Evolutionary conservation across 208 protist species (phyloP), one percentile per base, ranked within the genome.

Genomic region (Acanthamoeba triangularis): DNA sequence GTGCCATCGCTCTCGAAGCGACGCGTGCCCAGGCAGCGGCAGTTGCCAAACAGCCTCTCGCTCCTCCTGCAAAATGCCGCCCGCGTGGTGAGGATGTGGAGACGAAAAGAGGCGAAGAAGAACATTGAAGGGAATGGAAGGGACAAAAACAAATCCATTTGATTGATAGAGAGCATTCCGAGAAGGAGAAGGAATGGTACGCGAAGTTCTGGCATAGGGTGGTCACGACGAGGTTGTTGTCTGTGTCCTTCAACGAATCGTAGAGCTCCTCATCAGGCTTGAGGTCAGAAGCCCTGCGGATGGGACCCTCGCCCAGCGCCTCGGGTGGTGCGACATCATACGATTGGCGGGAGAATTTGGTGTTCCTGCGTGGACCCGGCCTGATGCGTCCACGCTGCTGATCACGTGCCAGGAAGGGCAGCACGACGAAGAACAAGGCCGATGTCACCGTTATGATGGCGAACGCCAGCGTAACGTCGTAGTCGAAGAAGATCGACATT

Each of bases 21-120:
- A 13, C 90, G 33, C 16, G 90, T 82, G 90, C 90, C 90, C 23
- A 94, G 65, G 69, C 90, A 94, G 63, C 76, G 76, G n/a, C 76
- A 85, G 44, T 35, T 52, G 44, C 76, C 76, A 33, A 85, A 85
- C 35, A 85, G 76, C 18, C 30, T 20, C 47, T 85, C 76, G 76
- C 76, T 85, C 35, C 76, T 49, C 76, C 76, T 85, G 76, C 20
- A 16, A 0, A 33, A 25, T 28, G 30, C 69, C 13, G 49, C 14
- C 49, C 3, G 49, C 7, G 7, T 54, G 49, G 49, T 54, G 49
- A 54, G 49, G 13, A 54, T 10, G 49, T 49, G 10, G 18, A 82
- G 7, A 25, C 37, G 72, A 52, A 49, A 41, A 25, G 5, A 84
- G 11, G 76, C 23, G 30, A 3, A 74, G 67, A 49, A 47, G 28